Conservation (phyloP, 2,329 filamentous ascomycete species). For the Aspergillus neotritici region DNA sequence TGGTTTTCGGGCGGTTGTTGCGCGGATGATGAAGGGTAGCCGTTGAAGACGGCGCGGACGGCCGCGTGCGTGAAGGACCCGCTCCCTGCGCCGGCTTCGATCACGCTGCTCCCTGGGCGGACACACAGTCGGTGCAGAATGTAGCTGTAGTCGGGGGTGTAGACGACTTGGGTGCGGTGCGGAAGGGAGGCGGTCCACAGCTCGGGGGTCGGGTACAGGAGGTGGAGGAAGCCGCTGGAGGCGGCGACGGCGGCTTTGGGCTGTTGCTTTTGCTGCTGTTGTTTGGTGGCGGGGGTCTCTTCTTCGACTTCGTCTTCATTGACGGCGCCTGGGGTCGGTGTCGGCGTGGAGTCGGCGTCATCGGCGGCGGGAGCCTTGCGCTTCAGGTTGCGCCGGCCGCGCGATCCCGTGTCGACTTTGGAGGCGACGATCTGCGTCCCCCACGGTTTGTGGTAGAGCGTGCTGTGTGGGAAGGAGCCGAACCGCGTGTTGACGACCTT, state of each 20-base stretch:
- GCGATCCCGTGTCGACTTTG: slow-evolving; percentile 83
- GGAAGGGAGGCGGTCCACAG: slow-evolving; percentile 48
- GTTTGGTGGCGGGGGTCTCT: slow-evolving; percentile 9
- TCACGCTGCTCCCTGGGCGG: slow-evolving; percentile 42
- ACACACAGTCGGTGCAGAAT: slow-evolving; percentile 46
- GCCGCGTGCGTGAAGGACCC: slow-evolving; percentile 49
- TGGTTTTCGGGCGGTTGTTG: slow-evolving; percentile 7
- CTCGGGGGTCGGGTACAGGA: slow-evolving; percentile 47
- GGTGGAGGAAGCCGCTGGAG: slow-evolving; percentile 44
- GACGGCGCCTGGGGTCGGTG: slow-evolving; percentile 16
- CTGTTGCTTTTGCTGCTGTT: slow-evolving; percentile 22
- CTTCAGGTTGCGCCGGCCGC: slow-evolving; percentile 66
- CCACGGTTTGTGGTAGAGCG: slow-evolving; percentile 74
- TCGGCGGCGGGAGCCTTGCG: slow-evolving; percentile 35
- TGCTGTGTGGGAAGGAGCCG: slow-evolving; percentile 80
- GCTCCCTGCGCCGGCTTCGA: slow-evolving; percentile 49
- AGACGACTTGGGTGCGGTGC: slow-evolving; percentile 49
- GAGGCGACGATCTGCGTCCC: slow-evolving; percentile 88
- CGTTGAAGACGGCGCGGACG: slow-evolving; percentile 46
- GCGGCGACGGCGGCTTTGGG: slow-evolving; percentile 34
- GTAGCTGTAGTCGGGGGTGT: slow-evolving; percentile 51
- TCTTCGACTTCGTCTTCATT: slow-evolving; percentile 13
- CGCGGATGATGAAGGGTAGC: slow-evolving; percentile 27
- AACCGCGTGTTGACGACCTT: slow-evolving; percentile 87
- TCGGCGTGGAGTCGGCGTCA: slow-evolving; percentile 33